Conservation (phyloP, 2,329 filamentous ascomycete genomes). For the Aspergillus intermedius region DNA sequence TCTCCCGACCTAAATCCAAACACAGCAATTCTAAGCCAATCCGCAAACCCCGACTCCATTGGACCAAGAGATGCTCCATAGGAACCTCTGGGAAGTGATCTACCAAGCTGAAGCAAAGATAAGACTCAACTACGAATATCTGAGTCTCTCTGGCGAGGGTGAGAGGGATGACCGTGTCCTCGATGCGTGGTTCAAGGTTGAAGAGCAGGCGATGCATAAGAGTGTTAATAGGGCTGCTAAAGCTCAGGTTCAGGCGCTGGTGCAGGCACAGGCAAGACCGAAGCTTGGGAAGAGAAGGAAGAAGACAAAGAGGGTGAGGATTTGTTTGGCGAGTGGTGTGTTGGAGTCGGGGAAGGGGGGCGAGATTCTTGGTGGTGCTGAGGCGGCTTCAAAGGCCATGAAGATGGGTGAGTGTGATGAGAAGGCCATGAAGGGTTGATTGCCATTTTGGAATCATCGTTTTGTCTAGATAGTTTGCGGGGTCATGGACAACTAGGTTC, state of each 20-base stretch:
- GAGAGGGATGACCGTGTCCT: not conserved
- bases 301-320: not conserved
- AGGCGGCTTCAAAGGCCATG: not conserved
- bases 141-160: constrained; percentile 1
- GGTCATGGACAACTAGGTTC: too few relatives aligned
- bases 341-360: not conserved
- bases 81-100: constrained; percentile 8
- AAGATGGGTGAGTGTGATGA: not conserved
- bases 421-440: not conserved
- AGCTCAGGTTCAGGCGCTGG: not conserved
- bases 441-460: too few relatives aligned
- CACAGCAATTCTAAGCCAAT: constrained; percentile 3
- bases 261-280: not conserved
- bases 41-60: constrained; percentile 9
- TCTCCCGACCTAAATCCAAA: not conserved
- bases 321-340: not conserved
- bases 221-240: not conserved
- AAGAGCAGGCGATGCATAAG: constrained; percentile 4
- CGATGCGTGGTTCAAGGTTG: constrained; percentile 4
- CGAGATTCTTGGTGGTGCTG: not conserved
- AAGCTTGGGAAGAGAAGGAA: not conserved
- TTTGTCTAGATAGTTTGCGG: too few relatives aligned
- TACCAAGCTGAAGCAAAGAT: constrained; percentile 3
- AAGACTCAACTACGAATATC: constrained; percentile 4
- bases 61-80: constrained; percentile 9